A percentile compares a stretch with the other conserved stretches of the same genome.
phyloP scores from a whole-genome alignment of 208 protist genomes.

The Trichomonas gallinae region DNA sequence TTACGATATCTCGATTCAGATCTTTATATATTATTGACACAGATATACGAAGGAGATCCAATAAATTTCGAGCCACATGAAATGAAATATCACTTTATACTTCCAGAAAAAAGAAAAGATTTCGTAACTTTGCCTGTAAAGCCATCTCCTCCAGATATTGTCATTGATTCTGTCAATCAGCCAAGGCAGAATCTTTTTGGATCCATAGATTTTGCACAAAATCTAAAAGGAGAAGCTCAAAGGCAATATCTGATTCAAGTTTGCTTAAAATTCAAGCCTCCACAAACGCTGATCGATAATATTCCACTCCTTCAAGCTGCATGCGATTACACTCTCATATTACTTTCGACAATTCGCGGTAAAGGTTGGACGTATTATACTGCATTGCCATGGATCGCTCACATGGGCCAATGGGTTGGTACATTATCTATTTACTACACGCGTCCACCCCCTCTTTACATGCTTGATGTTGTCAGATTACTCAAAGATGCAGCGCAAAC shows the following conservation, averaged over 20 bases:
- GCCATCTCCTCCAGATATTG: not conserved
- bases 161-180: not conserved
- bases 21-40: not conserved
- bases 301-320: not conserved
- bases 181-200: not conserved
- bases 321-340: not conserved
- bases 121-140: not conserved
- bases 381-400: not conserved
- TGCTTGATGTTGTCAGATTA: not conserved
- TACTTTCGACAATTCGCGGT: not conserved
- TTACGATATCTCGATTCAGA: not conserved
- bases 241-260: not conserved
- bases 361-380: not conserved
- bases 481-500: not conserved
- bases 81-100: not conserved
- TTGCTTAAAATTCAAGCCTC: not conserved
- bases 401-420: not conserved
- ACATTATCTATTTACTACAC: not conserved
- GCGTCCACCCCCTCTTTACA: not conserved
- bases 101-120: not conserved
- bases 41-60: not conserved
- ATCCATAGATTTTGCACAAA: not conserved
- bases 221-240: not conserved
- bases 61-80: not conserved
- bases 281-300: not conserved